A percentile compares a stretch with the other conserved stretches of the same genome.
Evolutionary conservation across 2,329 filamentous ascomycete species (phyloP).

Genomic region (Didymella lethalis): DNA sequence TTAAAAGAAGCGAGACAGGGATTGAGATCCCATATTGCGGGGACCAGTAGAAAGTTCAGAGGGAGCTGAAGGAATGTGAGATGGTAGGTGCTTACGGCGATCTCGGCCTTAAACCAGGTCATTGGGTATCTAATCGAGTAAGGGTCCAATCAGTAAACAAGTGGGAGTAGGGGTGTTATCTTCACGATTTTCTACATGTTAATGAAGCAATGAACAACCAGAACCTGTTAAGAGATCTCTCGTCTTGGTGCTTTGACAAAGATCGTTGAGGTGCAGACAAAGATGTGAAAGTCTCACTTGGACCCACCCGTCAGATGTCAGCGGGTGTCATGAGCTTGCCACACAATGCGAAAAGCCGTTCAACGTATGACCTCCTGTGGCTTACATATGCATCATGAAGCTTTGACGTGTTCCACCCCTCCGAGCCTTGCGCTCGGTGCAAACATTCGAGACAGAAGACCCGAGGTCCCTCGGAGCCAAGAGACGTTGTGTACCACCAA

Average conservation of each 20-base stretch:
- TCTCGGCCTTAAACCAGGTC: slow-evolving; percentile 14
- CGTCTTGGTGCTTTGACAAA: neutral
- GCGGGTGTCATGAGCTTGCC: neutral
- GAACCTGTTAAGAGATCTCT: neutral
- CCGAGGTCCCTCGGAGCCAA: slow-evolving; percentile 1
- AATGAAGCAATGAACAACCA: slow-evolving; percentile 16
- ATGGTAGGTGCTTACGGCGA: slow-evolving; percentile 7
- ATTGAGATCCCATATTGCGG: neutral
- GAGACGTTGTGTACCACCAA: slow-evolving; percentile 16
- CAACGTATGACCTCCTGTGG: neutral
- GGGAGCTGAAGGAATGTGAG: slow-evolving; percentile 8
- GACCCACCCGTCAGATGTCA: slow-evolving; percentile 7
- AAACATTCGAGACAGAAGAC: neutral
- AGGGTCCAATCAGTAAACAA: slow-evolving; percentile 6
- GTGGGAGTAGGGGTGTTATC: slow-evolving; percentile 5
- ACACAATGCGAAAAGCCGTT: neutral
- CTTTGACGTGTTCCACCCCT: neutral
- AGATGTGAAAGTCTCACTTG: neutral
- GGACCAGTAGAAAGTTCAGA: slow-evolving; percentile 11
- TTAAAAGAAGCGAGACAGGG: slow-evolving; percentile 18
- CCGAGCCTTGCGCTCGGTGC: neutral
- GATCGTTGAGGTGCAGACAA: neutral
- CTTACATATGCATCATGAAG: neutral
- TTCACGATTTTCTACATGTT: neutral
- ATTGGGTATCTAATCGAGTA: slow-evolving; percentile 1